Evolutionary conservation across 78 protist species (phyloP).

Genomic region (Planoprotostelium fungivorum): DNA sequence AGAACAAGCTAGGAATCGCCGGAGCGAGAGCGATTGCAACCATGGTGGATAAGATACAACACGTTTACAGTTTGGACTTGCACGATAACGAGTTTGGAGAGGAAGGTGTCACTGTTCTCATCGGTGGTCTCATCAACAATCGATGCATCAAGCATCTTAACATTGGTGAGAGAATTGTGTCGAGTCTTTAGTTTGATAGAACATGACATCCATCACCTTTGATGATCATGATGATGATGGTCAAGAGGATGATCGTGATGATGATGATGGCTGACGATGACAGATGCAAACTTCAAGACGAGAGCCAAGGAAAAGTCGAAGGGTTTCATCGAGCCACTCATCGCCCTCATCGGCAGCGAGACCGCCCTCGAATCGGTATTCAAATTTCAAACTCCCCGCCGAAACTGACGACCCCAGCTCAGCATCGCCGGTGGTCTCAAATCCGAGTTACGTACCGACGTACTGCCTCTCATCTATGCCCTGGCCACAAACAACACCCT

Average conservation of each 20-base stretch:
- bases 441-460: constrained; percentile 42
- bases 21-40: constrained; percentile 63
- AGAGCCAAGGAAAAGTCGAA: constrained; percentile 48
- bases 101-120: constrained; percentile 58
- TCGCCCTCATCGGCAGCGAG: neutral
- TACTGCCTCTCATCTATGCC: constrained; percentile 49
- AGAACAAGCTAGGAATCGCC: constrained; percentile 47
- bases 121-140: constrained; percentile 37
- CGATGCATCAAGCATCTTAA: constrained; percentile 19
- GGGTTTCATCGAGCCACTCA: neutral
- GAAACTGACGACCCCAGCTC: neutral
- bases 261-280: neutral
- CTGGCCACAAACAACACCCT: constrained; percentile 50
- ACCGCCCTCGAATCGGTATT: constrained; percentile 46
- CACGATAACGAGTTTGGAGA: constrained; percentile 65
- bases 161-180: neutral
- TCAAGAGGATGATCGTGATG: neutral
- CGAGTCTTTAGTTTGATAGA: too few relatives aligned
- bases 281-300: constrained; percentile 50
- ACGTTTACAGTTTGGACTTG: constrained; percentile 31
- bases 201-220: neutral
- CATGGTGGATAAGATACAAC: constrained; percentile 26
- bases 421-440: constrained; percentile 13
- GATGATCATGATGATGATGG: neutral
- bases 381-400: neutral